Base-by-base conservation (phyloP, 768 basidiomycete species). In the Auricularia cornea region DNA sequence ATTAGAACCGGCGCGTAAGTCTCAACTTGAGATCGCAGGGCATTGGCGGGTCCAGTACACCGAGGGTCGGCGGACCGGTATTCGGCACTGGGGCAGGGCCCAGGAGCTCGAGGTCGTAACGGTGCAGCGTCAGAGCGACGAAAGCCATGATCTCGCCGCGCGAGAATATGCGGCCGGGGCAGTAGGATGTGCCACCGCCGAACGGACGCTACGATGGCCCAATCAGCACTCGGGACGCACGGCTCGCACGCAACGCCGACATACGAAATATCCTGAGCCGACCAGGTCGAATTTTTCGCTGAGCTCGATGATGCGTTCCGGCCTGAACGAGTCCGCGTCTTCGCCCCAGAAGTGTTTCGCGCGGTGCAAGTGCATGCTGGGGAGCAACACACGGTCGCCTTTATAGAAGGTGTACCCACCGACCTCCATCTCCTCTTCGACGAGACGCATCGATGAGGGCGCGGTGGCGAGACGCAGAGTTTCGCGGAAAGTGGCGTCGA, bases 311-410 rank as follows among this genome's bases (percentile, higher is more conserved):
- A 57, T 57, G 54, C 54, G 54, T 16, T 57, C 54, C 28, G 54
- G 54, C 30, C 54, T 28, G 30, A 57, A 57, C 8, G 26, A 28
- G 20, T 57, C 54, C 26, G 54, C 54, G 20, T 57, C 54, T 26
- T 57, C 54, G 30, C 54, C 54, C 54, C 54, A 57, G 54, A 57
- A 57, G 26, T 57, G 54, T 29, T 57, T 57, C 20, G 54, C 54
- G 54, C 54, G 54, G 20, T 57, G 54, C 30, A 57, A 31, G 20
- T 57, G 54, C 54, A 57, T 57, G 20, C 54, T 57, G 23, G 54
- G 54, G 12, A 57, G 54, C 8, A 57, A 30, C 10, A 57, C 54
- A 20, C 54, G 54, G 11, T 57, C 28, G 54, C 54, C 54, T 29
- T 57, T 31, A 20, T 31, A 31, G 11, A 57, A 57, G 26, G 30